Percentiles rank a stretch among this genome's conserved stretches.
phyloP scores from a whole-genome alignment of 495 filamentous ascomycete genomes.

The Trichoderma gamsii region DNA sequence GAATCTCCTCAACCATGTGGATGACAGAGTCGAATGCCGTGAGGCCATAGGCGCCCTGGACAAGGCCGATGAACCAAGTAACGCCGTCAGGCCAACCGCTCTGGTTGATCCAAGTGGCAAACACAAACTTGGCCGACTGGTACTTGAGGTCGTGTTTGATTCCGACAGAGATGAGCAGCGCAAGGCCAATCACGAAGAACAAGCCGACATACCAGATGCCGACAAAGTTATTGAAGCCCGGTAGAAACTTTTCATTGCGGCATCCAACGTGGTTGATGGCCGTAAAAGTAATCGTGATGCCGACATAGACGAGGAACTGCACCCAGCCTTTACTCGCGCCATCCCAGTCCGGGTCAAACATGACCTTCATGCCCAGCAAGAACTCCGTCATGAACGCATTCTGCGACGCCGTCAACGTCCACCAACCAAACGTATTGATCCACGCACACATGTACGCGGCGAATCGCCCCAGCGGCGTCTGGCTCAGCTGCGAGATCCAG shows the following conservation, averaged over 20 bases:
- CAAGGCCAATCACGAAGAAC: constrained; percentile 40
- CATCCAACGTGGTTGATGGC: constrained; percentile 41
- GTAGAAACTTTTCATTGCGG: constrained; percentile 39
- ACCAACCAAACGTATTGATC: constrained; percentile 47
- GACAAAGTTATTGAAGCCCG: constrained; percentile 44
- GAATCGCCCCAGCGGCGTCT: constrained; percentile 32
- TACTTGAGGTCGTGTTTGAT: constrained; percentile 32
- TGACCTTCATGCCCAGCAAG: constrained; percentile 40
- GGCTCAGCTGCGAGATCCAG: constrained; percentile 39
- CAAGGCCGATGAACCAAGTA: constrained; percentile 34
- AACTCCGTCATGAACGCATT: constrained; percentile 46
- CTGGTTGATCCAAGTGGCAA: constrained; percentile 19
- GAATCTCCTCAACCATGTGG: constrained; percentile 31
- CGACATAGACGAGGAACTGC: constrained; percentile 41
- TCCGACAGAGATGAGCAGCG: constrained; percentile 41
- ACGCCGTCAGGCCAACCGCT: constrained; percentile 25
- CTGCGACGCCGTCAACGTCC: constrained; percentile 41
- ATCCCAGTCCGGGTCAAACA: constrained; percentile 36
- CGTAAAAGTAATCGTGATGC: constrained; percentile 34
- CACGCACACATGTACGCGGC: constrained; percentile 43
- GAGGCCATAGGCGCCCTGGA: constrained; percentile 30
- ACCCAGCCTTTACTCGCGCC: constrained; percentile 38
- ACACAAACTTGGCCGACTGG: constrained; percentile 31
- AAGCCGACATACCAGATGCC: constrained; percentile 42
- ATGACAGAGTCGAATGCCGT: constrained; percentile 23